phyloP scores from a whole-genome alignment of 805 yeast species.

The Schwanniomyces pseudopolymorphus region DNA sequence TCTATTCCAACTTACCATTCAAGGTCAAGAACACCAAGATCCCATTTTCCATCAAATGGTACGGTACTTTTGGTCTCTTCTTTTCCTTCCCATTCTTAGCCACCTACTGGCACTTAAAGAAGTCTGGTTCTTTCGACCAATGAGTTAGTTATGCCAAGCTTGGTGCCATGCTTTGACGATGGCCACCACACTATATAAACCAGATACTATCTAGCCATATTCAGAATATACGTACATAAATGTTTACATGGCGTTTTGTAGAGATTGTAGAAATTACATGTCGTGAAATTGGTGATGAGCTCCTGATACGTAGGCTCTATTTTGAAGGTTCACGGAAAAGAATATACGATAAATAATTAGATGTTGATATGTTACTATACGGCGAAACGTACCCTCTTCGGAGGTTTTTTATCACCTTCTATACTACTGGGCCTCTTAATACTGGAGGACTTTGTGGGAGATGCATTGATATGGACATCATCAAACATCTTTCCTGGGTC shows the following conservation, averaged over 20 bases:
- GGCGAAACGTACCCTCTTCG: slow-evolving; percentile 35
- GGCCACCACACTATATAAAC: not conserved
- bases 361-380: slow-evolving; percentile 1
- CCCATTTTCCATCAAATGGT: slow-evolving; percentile 81
- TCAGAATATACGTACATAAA: not conserved
- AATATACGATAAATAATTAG: not conserved
- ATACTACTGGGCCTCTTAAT: slow-evolving; percentile 19
- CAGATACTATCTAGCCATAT: not conserved
- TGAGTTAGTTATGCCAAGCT: not conserved
- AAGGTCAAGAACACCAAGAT: slow-evolving; percentile 89
- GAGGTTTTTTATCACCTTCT: slow-evolving; percentile 12
- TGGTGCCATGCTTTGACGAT: not conserved
- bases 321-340: too few relatives aligned
- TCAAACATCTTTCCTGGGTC: slow-evolving; percentile 17
- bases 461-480: not conserved
- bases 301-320: too few relatives aligned
- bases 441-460: slow-evolving; percentile 5
- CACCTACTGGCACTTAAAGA: slow-evolving; percentile 78
- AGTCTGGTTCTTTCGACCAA: slow-evolving; percentile 59
- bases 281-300: too few relatives aligned
- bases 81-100: slow-evolving; percentile 71
- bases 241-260: not conserved
- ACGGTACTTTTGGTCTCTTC: slow-evolving; percentile 63
- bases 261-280: not conserved
- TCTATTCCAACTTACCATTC: slow-evolving; percentile 92